Evolutionary conservation across 108 stramenopile genomes (phyloP).

Genomic region (Mayamaea pseudoterrestris): DNA sequence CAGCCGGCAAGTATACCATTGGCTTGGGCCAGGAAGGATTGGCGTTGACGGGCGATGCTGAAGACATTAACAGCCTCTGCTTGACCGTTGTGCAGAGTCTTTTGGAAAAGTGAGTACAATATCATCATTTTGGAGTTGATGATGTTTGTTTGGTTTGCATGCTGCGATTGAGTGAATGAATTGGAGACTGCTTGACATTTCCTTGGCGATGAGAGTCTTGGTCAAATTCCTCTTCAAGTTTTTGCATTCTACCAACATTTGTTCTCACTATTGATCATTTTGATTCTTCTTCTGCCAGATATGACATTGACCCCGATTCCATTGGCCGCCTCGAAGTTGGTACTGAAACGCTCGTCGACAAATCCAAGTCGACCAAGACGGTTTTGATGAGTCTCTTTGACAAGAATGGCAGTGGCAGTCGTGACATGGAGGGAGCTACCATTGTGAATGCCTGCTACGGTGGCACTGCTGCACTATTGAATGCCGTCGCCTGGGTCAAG

Average conservation of each 20-base stretch:
- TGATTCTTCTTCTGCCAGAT: slow-evolving; percentile 15
- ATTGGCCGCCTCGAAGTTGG: slow-evolving; percentile 90
- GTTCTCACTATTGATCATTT: slow-evolving; percentile 2
- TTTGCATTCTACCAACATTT: not conserved
- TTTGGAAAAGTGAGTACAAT: slow-evolving; percentile 75
- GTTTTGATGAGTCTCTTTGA: slow-evolving; percentile 88
- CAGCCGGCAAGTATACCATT: slow-evolving; percentile 85
- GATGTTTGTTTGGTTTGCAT: not conserved
- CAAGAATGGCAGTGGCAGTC: slow-evolving; percentile 65
- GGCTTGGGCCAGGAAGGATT: slow-evolving; percentile 94
- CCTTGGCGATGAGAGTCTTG: not conserved
- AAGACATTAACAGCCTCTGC: slow-evolving; percentile 90
- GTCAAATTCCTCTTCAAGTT: not conserved
- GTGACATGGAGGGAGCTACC: slow-evolving; percentile 95
- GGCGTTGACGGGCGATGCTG: slow-evolving; percentile 85
- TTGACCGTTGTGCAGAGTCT: slow-evolving; percentile 87
- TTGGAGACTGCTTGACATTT: too few relatives aligned
- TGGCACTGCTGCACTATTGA: slow-evolving; percentile 92
- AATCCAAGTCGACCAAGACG: slow-evolving; percentile 94
- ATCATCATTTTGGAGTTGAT: not conserved
- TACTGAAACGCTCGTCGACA: slow-evolving; percentile 95
- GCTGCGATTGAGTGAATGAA: too few relatives aligned
- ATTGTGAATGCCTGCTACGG: slow-evolving; percentile 98
- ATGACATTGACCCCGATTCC: slow-evolving; percentile 66
- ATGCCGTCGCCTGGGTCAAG: slow-evolving; percentile 89